These are phyloP conservation scores for Lithospermum erythrorhizon DNA, from an alignment of 257 asterid genomes.

Conservation along the genomic window DNA sequence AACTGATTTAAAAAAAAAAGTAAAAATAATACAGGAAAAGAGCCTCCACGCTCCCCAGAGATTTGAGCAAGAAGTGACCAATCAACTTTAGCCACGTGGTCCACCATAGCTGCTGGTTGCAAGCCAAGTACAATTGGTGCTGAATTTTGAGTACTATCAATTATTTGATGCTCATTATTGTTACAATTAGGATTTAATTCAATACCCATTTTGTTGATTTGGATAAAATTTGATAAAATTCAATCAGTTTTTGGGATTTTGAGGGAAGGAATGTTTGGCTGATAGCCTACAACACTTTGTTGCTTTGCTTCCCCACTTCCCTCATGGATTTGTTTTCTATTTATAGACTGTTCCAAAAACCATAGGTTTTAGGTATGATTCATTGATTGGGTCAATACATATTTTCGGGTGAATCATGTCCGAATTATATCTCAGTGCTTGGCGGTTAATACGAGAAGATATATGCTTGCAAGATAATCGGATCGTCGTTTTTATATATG, in stretches of 20 bases:
- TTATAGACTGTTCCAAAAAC: constrained; percentile 13
- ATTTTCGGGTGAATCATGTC: too few species aligned
- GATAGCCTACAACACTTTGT: constrained; percentile 7
- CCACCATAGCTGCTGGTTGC: constrained; percentile 85
- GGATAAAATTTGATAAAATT: neutral
- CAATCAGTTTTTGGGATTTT: too few species aligned
- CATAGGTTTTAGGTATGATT: neutral
- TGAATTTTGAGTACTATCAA: constrained; percentile 2
- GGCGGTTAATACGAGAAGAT: too few species aligned
- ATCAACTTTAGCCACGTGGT: constrained; percentile 82
- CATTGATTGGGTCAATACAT: neutral
- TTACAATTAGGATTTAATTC: constrained; percentile 31
- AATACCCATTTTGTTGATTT: constrained; percentile 41
- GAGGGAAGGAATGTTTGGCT: neutral
- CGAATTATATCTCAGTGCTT: too few species aligned
- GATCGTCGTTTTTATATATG: too few species aligned
- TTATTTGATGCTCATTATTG: constrained; percentile 9
- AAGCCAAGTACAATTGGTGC: constrained; percentile 73
- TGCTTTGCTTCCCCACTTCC: constrained; percentile 9
- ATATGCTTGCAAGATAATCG: too few species aligned
- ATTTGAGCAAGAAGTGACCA: constrained; percentile 76
- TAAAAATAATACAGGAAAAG: constrained; percentile 55
- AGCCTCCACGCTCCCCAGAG: constrained; percentile 90
- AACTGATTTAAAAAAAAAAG: constrained; percentile 2
- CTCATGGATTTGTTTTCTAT: constrained; percentile 12